Evolutionary conservation across 805 yeast species (phyloP), one percentile per base, ranked within the genome.

Genomic region (Saccharomycopsis sp.): DNA sequence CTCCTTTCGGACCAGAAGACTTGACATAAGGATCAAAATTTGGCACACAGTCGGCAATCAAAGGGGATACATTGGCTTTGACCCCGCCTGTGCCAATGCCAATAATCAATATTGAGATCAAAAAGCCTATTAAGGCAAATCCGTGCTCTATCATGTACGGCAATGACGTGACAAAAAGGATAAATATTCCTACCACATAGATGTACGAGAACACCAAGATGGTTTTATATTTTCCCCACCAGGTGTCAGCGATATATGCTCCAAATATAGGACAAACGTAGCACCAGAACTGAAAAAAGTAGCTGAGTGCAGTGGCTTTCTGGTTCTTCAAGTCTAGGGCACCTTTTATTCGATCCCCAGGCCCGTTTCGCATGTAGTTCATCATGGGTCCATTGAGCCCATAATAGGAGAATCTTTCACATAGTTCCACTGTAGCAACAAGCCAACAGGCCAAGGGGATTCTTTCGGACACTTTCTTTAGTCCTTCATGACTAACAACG

Each of bases 31-130:
- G 47, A 1, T 24, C n/a, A 20, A 58, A 58, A 2, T n/a, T 9
- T n/a, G 58, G 57, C 7, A 58, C 48, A 20, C 59, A 56, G 34
- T 62, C 88, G 52, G 90, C 91, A 68, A 88, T 82, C 68, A 88
- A 75, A 18, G 87, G 86, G 3, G 90, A 81, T 34, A 87, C 82
- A 65, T 87, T 87, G 47, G 91, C 77, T 69, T 88, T 88, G 68
- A 88, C 88, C 64, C 90, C 85, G 66, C 94, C 94, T 34, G 94
- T 84, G 47, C 90, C 92, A 46, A 85, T 64, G 64, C 92, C 92
- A 65, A 88, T 80, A 55, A 82, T 70, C 59, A 82, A 71, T 71
- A 83, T 78, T 34, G 82, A 77, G 50, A 75, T 74, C 54, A 80
- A 67, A 59, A 82, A 81, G 48, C 92, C 91, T 62, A 84, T 90